Percentiles rank a stretch among this genome's conserved stretches.
Conservation (phyloP, 192 early-diverging fungal species). For the Backusella morwellensis region DNA sequence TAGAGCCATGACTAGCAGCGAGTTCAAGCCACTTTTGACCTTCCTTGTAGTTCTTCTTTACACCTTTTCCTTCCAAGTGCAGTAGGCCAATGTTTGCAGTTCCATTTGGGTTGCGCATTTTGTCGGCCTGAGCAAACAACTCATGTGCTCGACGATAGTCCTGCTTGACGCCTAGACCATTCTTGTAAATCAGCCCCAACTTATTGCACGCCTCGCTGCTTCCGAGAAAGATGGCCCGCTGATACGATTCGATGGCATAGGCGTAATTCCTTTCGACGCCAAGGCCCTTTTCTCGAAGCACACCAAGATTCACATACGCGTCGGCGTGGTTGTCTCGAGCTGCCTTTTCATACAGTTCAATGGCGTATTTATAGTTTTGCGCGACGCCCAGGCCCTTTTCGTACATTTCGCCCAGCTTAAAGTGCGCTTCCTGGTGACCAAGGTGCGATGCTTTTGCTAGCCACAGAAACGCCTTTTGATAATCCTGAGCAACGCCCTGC, state of each 20-base stretch:
- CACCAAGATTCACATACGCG: neutral
- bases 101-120: constrained; percentile 2
- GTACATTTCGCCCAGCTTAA: neutral
- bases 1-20: neutral
- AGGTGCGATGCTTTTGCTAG: constrained; percentile 2
- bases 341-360: neutral
- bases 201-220: neutral
- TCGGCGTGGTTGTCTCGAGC: neutral
- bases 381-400: neutral
- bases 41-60: neutral
- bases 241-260: neutral
- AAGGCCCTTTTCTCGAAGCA: neutral
- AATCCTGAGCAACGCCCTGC: constrained; percentile 6
- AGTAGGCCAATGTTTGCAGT: neutral
- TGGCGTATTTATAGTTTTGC: neutral
- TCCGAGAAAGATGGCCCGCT: neutral
- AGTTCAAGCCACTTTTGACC: neutral
- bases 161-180: neutral
- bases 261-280: neutral
- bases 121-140: neutral
- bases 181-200: neutral
- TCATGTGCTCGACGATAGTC: neutral
- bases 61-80: neutral
- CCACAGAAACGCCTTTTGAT: constrained; percentile 22
- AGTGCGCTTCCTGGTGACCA: neutral